phyloP scores from a whole-genome alignment of 495 filamentous ascomycete species.

The Penicillium coprophilum region DNA sequence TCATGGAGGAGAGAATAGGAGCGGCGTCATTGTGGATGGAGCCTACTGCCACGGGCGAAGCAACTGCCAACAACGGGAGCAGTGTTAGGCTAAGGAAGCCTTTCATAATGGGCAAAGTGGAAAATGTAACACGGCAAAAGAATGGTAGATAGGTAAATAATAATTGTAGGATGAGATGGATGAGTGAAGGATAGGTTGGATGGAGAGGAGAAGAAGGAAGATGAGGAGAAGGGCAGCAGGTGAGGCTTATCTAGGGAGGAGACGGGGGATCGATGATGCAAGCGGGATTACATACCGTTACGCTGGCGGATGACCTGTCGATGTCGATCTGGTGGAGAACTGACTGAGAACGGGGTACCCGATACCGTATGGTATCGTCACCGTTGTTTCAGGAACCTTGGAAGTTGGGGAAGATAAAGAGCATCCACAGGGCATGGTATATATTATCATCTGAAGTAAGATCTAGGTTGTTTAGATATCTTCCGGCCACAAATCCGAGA shows the following conservation, averaged over 20 bases:
- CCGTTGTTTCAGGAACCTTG: background rate
- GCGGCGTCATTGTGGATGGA: conserved; percentile 85
- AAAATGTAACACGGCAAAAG: conserved; percentile 31
- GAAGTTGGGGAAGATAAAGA: background rate
- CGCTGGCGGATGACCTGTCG: conserved; percentile 28
- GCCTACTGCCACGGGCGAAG: conserved; percentile 73
- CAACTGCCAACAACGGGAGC: conserved; percentile 65
- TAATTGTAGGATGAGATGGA: conserved; percentile 23
- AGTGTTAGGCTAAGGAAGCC: conserved; percentile 62
- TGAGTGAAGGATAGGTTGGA: conserved; percentile 25
- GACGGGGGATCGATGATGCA: conserved; percentile 46
- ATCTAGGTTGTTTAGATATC: background rate
- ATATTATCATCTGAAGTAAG: background rate
- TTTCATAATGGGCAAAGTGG: conserved; percentile 67
- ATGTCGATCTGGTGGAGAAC: conserved; percentile 32
- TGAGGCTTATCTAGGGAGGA: conserved; percentile 32
- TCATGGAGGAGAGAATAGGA: conserved; percentile 79
- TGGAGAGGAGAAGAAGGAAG: conserved; percentile 27
- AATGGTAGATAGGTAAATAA: conserved; percentile 25
- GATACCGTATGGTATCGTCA: conserved; percentile 7
- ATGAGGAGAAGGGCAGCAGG: conserved; percentile 48
- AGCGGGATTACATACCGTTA: conserved; percentile 37
- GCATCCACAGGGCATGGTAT: background rate
- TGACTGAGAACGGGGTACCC: conserved; percentile 4
- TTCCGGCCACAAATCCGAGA: background rate